These are phyloP conservation scores for Lecanosticta acicola DNA, from an alignment of 2,329 filamentous ascomycete genomes.

Conservation along the genomic window DNA sequence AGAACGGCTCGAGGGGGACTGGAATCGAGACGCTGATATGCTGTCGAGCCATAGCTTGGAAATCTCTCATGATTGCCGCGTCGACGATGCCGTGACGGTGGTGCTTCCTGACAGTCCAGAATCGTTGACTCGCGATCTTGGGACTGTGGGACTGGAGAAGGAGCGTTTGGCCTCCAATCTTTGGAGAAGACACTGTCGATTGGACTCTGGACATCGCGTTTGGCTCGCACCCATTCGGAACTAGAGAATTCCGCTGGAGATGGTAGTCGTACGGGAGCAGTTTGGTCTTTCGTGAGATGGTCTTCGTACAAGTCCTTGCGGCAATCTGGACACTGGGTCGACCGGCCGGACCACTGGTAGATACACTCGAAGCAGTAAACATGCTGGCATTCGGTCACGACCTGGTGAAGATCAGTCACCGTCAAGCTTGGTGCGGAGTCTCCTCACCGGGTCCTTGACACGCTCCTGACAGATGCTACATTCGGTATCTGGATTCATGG, in stretches of 20 bases:
- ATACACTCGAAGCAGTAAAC: slow-evolving; percentile 14
- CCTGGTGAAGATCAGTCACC: neutral
- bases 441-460: slow-evolving; percentile 6
- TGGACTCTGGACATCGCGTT: neutral
- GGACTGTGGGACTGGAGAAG: neutral
- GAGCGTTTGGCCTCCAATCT: neutral
- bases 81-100: neutral
- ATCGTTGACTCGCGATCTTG: too few species aligned
- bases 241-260: neutral
- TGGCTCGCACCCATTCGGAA: neutral
- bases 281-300: neutral
- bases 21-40: neutral
- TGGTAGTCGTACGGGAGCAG: neutral
- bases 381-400: slow-evolving; percentile 13
- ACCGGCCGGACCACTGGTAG: neutral
- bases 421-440: neutral
- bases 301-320: neutral
- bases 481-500: slow-evolving; percentile 6
- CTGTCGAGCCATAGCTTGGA: neutral
- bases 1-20: neutral
- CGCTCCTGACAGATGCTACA: slow-evolving; percentile 14
- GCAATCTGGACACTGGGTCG: slow-evolving; percentile 1
- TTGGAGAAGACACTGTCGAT: neutral
- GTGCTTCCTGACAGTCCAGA: neutral
- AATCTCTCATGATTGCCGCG: neutral